These are phyloP conservation scores for Pythium phragmiticola DNA, from an alignment of 352 stramenopile genomes.

Conservation along the genomic window DNA sequence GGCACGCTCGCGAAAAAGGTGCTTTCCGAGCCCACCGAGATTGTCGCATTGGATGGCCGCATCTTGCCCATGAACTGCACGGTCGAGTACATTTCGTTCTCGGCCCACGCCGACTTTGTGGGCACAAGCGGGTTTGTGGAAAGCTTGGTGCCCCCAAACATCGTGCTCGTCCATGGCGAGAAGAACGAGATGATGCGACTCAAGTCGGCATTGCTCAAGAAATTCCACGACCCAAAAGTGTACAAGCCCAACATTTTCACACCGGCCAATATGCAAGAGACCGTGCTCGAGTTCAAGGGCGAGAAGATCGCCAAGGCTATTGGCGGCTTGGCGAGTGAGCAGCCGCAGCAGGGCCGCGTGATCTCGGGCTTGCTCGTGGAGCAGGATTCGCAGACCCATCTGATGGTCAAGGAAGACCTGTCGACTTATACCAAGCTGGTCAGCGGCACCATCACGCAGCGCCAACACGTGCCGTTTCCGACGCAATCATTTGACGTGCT, in stretches of 20 bases:
- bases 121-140: slow-evolving; percentile 96
- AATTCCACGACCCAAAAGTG: slow-evolving; percentile 86
- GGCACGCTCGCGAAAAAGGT: slow-evolving; percentile 98
- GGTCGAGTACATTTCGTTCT: slow-evolving; percentile 98
- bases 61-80: slow-evolving; percentile 94
- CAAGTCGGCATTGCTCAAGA: slow-evolving; percentile 91
- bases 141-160: slow-evolving; percentile 91
- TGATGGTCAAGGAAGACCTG: slow-evolving; percentile 85
- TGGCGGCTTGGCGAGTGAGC: slow-evolving; percentile 60
- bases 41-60: slow-evolving; percentile 92
- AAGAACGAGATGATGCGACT: slow-evolving; percentile 98
- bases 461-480: slow-evolving; percentile 84
- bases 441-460: slow-evolving; percentile 76
- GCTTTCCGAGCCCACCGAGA: slow-evolving; percentile 94
- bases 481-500: slow-evolving; percentile 80
- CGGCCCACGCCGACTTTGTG: slow-evolving; percentile 97
- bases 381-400: slow-evolving; percentile 80
- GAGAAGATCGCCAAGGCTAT: slow-evolving; percentile 90
- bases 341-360: slow-evolving; percentile 75
- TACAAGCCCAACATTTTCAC: slow-evolving; percentile 84
- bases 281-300: slow-evolving; percentile 85
- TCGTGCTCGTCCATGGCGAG: slow-evolving; percentile 96
- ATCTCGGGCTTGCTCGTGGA: slow-evolving; percentile 85
- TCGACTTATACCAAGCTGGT: slow-evolving; percentile 87
- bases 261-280: slow-evolving; percentile 86